phyloP scores from a whole-genome alignment of 805 yeast genomes.

The Candida ficus region DNA sequence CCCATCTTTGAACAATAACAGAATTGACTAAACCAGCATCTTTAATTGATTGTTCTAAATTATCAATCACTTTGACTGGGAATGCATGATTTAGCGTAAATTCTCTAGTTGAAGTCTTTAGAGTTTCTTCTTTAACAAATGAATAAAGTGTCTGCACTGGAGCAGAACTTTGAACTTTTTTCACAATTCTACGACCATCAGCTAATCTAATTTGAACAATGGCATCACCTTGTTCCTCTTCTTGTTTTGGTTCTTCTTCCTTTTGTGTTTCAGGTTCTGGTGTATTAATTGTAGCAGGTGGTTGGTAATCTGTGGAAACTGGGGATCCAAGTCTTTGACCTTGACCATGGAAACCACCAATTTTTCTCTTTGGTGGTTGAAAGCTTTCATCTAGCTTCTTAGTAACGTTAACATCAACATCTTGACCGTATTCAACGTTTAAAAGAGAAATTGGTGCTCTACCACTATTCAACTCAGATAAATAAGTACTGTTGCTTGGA shows the following conservation, averaged over 20 bases:
- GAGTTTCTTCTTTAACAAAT: constrained; percentile 50
- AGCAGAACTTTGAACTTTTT: constrained; percentile 59
- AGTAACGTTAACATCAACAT: constrained; percentile 85
- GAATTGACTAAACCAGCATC: constrained; percentile 78
- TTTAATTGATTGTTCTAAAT: constrained; percentile 50
- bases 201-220: constrained; percentile 80
- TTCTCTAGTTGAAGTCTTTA: constrained; percentile 24
- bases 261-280: constrained; percentile 14
- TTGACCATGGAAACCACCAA: constrained; percentile 68
- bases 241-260: constrained; percentile 22
- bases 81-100: constrained; percentile 74
- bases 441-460: constrained; percentile 83
- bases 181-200: constrained; percentile 66
- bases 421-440: constrained; percentile 84
- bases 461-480: constrained; percentile 80
- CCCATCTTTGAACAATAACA: constrained; percentile 90
- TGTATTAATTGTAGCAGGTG: constrained; percentile 15
- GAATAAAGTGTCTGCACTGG: constrained; percentile 64
- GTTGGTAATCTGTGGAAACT: constrained; percentile 60
- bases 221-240: constrained; percentile 53
- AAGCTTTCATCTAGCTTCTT: constrained; percentile 79
- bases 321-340: constrained; percentile 91
- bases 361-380: constrained; percentile 54
- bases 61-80: constrained; percentile 71
- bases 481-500: constrained; percentile 74